Evolutionary conservation across 352 stramenopile species (phyloP).

Genomic region (Globisporangium alternatum): DNA sequence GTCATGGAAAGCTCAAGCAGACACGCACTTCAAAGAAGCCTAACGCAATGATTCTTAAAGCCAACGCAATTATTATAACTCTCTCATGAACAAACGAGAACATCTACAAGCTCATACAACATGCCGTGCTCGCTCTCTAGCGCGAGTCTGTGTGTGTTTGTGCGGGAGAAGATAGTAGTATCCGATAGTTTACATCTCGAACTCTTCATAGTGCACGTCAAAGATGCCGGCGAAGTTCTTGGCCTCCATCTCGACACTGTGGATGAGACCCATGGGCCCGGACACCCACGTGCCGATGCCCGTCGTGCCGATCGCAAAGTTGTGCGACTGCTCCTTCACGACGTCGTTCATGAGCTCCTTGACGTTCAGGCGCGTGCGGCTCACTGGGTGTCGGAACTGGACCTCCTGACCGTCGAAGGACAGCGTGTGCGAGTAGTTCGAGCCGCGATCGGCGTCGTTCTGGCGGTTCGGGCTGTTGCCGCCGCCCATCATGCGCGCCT

Average conservation of each 20-base stretch:
- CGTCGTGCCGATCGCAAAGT: conserved; percentile 78
- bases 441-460: conserved; percentile 41
- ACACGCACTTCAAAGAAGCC: not conserved
- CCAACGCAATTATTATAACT: conserved; percentile 11
- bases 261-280: conserved; percentile 78
- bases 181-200: conserved; percentile 73
- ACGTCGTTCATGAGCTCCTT: conserved; percentile 76
- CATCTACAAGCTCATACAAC: conserved; percentile 6
- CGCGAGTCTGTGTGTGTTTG: not conserved
- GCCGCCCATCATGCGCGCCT: conserved; percentile 55
- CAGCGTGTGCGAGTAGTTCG: conserved; percentile 73
- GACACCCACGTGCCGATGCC: conserved; percentile 83
- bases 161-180: too few relatives aligned
- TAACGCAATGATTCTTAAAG: too few relatives aligned
- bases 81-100: not conserved
- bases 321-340: conserved; percentile 84
- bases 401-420: conserved; percentile 78
- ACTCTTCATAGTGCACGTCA: conserved; percentile 87
- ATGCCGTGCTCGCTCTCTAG: conserved; percentile 1
- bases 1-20: too few relatives aligned
- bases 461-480: conserved; percentile 35
- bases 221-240: conserved; percentile 82
- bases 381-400: conserved; percentile 73
- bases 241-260: conserved; percentile 69
- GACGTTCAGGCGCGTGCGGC: conserved; percentile 64